Evolutionary conservation across 805 yeast species (phyloP).

Genomic region (Wickerhamiella allomyrinae): DNA sequence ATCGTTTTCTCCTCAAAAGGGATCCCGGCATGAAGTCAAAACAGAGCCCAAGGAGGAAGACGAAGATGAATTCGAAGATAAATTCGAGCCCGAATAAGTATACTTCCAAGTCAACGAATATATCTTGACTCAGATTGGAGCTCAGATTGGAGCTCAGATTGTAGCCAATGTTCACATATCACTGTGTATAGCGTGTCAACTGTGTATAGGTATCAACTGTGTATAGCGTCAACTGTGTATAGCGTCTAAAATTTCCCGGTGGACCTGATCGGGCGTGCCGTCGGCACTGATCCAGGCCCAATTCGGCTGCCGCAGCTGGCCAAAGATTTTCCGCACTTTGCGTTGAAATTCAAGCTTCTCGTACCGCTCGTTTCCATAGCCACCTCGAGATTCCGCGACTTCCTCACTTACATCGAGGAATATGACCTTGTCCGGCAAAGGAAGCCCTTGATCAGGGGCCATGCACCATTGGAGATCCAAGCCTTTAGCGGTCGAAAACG

Average conservation of each 20-base stretch:
- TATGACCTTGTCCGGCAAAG: slow-evolving; percentile 71
- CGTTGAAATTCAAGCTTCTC: slow-evolving; percentile 62
- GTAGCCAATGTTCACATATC: too few species aligned
- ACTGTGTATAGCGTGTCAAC: too few species aligned
- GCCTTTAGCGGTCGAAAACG: slow-evolving; percentile 80
- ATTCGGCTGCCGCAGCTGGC: slow-evolving; percentile 21
- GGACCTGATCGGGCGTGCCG: slow-evolving; percentile 43
- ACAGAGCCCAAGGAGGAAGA: too few species aligned
- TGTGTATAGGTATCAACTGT: too few species aligned
- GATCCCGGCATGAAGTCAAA: background rate
- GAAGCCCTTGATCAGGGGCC: slow-evolving; percentile 69
- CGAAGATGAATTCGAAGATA: too few species aligned
- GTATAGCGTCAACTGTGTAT: too few species aligned
- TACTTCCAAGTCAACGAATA: too few species aligned
- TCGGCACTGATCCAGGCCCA: slow-evolving; percentile 49
- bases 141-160: too few species aligned
- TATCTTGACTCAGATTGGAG: too few species aligned
- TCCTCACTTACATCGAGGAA: slow-evolving; percentile 50
- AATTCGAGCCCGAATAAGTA: too few species aligned
- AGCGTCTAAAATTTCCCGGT: slow-evolving; percentile 30
- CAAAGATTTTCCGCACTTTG: slow-evolving; percentile 50
- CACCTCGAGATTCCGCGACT: slow-evolving; percentile 40
- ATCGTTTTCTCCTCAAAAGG: background rate
- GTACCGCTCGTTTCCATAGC: slow-evolving; percentile 91
- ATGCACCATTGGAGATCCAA: slow-evolving; percentile 63